phyloP scores from a whole-genome alignment of 2,329 filamentous ascomycete genomes.

The Clonostachys solani region DNA sequence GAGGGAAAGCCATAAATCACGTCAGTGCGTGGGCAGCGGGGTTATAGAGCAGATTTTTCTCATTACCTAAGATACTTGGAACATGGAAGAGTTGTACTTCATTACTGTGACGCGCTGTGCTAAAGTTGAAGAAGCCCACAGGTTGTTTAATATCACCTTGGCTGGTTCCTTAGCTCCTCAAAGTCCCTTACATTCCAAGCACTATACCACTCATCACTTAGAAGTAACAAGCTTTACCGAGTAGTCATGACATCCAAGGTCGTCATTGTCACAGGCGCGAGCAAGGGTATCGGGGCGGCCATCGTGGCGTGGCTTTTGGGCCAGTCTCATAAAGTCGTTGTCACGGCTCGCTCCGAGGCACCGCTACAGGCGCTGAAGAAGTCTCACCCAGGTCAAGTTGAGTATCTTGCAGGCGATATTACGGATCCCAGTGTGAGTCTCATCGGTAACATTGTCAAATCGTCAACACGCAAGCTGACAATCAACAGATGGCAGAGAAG shows the following conservation, averaged over 20 bases:
- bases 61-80: no score
- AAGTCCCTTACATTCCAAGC: no score
- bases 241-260: slow-evolving; percentile 50
- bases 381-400: slow-evolving; percentile 26
- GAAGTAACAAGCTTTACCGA: no score
- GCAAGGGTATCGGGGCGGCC: slow-evolving; percentile 57
- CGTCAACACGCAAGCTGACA: not conserved
- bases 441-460: slow-evolving; percentile 3
- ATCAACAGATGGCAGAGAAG: slow-evolving; percentile 46
- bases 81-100: no score
- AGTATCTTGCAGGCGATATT: slow-evolving; percentile 50
- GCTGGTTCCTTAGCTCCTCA: no score
- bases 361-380: slow-evolving; percentile 42
- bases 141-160: no score
- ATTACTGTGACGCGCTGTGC: no score
- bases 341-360: slow-evolving; percentile 49
- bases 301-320: slow-evolving; percentile 46
- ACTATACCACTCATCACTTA: no score
- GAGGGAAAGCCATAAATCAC: no score
- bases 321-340: slow-evolving; percentile 52
- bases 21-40: no score
- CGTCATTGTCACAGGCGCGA: slow-evolving; percentile 65
- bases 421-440: slow-evolving; percentile 39
- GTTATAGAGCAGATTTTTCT: no score
- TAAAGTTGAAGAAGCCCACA: no score